Base-by-base conservation (phyloP, 2,329 filamentous ascomycete genomes). In the Xylaria sp. region DNA sequence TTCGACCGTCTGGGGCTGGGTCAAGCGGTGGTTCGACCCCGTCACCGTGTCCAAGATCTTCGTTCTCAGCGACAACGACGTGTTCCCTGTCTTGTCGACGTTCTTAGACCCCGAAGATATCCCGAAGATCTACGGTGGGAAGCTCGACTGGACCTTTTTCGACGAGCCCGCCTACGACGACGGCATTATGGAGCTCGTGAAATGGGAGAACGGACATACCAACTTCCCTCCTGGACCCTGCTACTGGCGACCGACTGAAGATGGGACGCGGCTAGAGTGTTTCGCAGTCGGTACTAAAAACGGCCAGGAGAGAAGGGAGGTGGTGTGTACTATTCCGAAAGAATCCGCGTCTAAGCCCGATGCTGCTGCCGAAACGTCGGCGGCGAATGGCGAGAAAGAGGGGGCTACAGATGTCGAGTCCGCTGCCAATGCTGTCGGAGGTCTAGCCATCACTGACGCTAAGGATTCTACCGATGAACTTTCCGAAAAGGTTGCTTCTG, bases 21-120 rank as follows among this genome's bases (percentile, higher is more conserved):
- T 97, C 81, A 97, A 97, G 85, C 90, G 92, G 75, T 97, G 94
- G 94, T 97, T 97, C 76, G 92, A 94, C 81, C 94, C 94, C 6
- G 93, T 94, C 69, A 97, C 95, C 38, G 92, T 94, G 2, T 96
- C 93, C 74, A 98, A 98, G 83, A 97, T 98, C 78, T 97, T 97
- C 79, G 96, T 98, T 73, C 87, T 98, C 61, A 85, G 85, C 54
- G 83, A 88, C 9, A 77, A 87, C 62, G 93, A 97, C 79, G 90
- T 96, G 60, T 87, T 90, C 72, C 83, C 90, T 17, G 95, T 93
- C 1, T 87, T 98, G 29, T 87, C 90, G 70, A 84, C 88, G 61
- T 97, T 95, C 80, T 93, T 98, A 77, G 91, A 97, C 60, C 84
- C 87, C 0, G 85, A 87, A 60, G 92, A 95, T 79, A 94, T 98